A percentile compares a stretch with the other conserved stretches of the same genome.
phyloP scores from a whole-genome alignment of 495 filamentous ascomycete genomes.

The Xylaria castorea region DNA sequence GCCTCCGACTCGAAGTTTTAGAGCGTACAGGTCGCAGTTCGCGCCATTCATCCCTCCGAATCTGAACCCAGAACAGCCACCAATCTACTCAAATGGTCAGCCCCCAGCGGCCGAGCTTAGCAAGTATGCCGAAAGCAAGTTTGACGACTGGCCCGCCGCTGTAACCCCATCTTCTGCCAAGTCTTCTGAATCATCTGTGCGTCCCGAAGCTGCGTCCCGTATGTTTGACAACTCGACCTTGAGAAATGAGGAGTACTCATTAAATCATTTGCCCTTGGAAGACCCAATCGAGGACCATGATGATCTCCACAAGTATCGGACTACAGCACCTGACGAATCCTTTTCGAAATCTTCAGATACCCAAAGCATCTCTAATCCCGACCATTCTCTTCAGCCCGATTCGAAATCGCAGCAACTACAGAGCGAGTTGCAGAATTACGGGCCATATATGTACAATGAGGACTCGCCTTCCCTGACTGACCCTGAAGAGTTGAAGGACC shows the following conservation, averaged over 20 bases:
- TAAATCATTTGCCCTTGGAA: slow-evolving; percentile 41
- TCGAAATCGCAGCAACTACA: slow-evolving; percentile 19
- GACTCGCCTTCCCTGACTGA: slow-evolving; percentile 39
- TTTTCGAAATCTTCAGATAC: slow-evolving; percentile 26
- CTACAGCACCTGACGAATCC: slow-evolving; percentile 19
- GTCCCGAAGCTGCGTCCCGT: neutral
- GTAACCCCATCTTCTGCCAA: neutral
- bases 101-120: slow-evolving; percentile 48
- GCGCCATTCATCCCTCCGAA: slow-evolving; percentile 37
- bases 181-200: neutral
- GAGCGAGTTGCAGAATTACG: slow-evolving; percentile 36
- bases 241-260: slow-evolving; percentile 43
- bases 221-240: slow-evolving; percentile 25
- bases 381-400: slow-evolving; percentile 10
- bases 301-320: slow-evolving; percentile 38
- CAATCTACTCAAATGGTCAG: slow-evolving; percentile 44
- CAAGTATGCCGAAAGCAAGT: slow-evolving; percentile 42
- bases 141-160: slow-evolving; percentile 37
- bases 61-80: slow-evolving; percentile 25
- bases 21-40: slow-evolving; percentile 49
- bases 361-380: slow-evolving; percentile 36
- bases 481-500: slow-evolving; percentile 35
- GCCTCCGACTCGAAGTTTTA: slow-evolving; percentile 34
- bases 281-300: slow-evolving; percentile 34
- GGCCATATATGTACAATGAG: slow-evolving; percentile 39